These are phyloP conservation scores for Gnetum montanum DNA, from an alignment of 75 land plant genomes.

Conservation along the genomic window DNA sequence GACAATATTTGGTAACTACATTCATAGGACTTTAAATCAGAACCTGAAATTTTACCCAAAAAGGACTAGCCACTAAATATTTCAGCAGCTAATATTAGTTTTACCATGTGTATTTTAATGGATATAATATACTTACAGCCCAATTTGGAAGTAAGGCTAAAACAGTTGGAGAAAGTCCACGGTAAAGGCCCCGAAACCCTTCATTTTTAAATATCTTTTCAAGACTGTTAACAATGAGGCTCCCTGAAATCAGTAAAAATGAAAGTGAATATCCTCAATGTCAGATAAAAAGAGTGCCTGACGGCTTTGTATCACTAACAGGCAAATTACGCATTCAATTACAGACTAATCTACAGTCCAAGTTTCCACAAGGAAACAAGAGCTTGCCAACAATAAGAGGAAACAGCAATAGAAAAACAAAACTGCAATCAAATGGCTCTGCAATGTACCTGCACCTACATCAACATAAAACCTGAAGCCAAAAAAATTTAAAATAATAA, in stretches of 20 bases:
- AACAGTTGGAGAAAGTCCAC: constrained; percentile 89
- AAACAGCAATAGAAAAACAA: too few species aligned
- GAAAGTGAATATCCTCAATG: neutral
- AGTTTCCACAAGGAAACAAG: too few species aligned
- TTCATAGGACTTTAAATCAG: neutral
- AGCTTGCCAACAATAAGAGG: too few species aligned
- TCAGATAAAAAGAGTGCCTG: neutral
- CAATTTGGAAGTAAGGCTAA: constrained; percentile 91
- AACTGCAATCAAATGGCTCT: too few species aligned
- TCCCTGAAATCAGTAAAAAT: constrained; percentile 50
- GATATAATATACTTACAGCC: constrained; percentile 72
- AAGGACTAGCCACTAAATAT: too few species aligned
- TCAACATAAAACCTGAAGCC: too few species aligned
- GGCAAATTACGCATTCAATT: neutral
- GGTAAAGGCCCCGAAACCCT: constrained; percentile 84
- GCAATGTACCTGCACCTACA: too few species aligned
- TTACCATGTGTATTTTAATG: too few species aligned
- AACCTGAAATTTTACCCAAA: neutral
- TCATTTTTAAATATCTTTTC: constrained; percentile 71
- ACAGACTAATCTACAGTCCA: too few species aligned
- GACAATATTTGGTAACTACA: neutral
- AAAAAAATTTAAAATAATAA: too few species aligned
- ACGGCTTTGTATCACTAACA: neutral
- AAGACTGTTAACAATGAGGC: constrained; percentile 67
- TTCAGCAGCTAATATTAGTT: too few species aligned